phyloP scores from a whole-genome alignment of 441 rosid genomes.

The Erysimum cheiri region DNA sequence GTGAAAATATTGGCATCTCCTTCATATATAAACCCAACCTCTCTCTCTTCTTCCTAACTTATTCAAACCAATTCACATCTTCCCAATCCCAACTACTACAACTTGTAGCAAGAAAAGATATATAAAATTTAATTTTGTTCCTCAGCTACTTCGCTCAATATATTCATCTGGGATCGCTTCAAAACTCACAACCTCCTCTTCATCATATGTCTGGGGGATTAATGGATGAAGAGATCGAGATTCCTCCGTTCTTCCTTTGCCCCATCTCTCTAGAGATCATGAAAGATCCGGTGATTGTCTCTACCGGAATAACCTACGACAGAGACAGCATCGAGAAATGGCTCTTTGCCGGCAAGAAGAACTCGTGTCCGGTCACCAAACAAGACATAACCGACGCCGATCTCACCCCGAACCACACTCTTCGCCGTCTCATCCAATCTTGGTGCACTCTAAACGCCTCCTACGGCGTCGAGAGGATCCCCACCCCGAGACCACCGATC shows the following conservation, averaged over 20 bases:
- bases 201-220: conserved; percentile 16
- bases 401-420: conserved; percentile 82
- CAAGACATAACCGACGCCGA: conserved; percentile 55
- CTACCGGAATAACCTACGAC: conserved; percentile 76
- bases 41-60: conserved; percentile 35
- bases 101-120: conserved; percentile 14
- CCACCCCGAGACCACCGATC: conserved; percentile 73
- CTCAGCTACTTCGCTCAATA: conserved; percentile 30
- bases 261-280: conserved; percentile 74
- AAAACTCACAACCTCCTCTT: conserved; percentile 17
- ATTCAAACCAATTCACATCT: conserved; percentile 54
- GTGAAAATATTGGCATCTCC: background rate
- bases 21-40: conserved; percentile 35
- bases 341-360: conserved; percentile 49
- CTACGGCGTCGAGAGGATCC: conserved; percentile 70
- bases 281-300: conserved; percentile 72
- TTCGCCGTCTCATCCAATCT: conserved; percentile 77
- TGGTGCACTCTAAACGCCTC: conserved; percentile 89
- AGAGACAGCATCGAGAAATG: conserved; percentile 76
- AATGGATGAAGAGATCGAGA: conserved; percentile 56
- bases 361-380: conserved; percentile 74
- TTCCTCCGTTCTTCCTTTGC: conserved; percentile 66
- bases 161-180: background rate
- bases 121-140: background rate
- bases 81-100: conserved; percentile 36